A percentile compares a stretch with the other conserved stretches of the same genome.
phyloP scores from a whole-genome alignment of 148 eudicot species.

The Arbutus unedo region DNA sequence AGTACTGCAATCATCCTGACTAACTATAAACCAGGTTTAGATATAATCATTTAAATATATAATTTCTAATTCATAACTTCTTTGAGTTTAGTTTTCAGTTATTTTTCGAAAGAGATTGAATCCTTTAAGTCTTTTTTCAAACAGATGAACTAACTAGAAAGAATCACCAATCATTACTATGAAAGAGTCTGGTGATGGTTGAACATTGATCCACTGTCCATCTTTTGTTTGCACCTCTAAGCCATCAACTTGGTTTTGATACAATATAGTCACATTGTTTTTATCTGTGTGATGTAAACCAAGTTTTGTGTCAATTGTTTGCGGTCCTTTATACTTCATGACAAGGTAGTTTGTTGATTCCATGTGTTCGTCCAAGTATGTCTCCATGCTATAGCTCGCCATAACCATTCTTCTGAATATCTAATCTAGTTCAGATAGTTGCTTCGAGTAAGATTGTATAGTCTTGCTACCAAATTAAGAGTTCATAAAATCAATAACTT shows the following conservation, averaged over 20 bases:
- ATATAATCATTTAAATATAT: no score
- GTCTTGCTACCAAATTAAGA: slow-evolving; percentile 25
- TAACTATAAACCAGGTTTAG: no score
- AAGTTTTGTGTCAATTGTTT: slow-evolving; percentile 27
- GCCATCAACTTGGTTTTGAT: slow-evolving; percentile 40
- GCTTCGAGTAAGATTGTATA: slow-evolving; percentile 30
- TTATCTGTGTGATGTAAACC: slow-evolving; percentile 50
- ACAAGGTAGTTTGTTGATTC: slow-evolving; percentile 36
- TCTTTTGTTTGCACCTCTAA: slow-evolving; percentile 39
- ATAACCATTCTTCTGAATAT: slow-evolving; percentile 40
- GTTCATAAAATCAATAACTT: neutral
- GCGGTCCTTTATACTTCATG: slow-evolving; percentile 40
- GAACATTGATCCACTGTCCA: slow-evolving; percentile 36
- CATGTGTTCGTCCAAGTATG: slow-evolving; percentile 39
- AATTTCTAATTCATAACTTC: no score
- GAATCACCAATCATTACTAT: slow-evolving; percentile 45
- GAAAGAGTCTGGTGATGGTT: slow-evolving; percentile 31
- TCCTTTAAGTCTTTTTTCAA: no score
- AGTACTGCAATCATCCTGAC: no score
- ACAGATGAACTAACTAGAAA: slow-evolving; percentile 23
- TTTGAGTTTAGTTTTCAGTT: no score
- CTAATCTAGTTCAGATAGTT: slow-evolving; percentile 34
- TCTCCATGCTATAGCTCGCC: slow-evolving; percentile 37
- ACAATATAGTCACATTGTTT: slow-evolving; percentile 39
- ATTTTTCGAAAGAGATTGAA: no score